A percentile compares a stretch with the other conserved stretches of the same genome.
Conservation (phyloP, 202 grass and related monocot species). For the Panicum virgatum region DNA sequence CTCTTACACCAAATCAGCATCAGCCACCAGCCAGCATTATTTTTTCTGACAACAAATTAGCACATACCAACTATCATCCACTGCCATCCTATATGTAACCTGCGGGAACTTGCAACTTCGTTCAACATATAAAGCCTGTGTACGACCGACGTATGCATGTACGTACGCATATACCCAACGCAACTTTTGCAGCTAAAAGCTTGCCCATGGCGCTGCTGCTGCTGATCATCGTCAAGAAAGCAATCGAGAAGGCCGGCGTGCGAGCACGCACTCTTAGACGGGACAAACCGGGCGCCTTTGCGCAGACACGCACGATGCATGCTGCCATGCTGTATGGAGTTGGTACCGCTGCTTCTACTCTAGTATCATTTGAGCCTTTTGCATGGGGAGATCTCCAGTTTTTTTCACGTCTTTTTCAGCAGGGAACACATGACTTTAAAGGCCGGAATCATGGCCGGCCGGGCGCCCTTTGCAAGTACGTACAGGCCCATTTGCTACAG, state of each 20-base stretch:
- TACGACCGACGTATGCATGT: neutral
- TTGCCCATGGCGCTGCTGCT: constrained; percentile 14
- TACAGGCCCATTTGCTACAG: constrained; percentile 29
- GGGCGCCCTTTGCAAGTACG: constrained; percentile 37
- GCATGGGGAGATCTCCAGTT: constrained; percentile 41
- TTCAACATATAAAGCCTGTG: no score
- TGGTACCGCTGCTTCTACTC: neutral
- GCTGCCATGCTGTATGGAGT: constrained; percentile 7
- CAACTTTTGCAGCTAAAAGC: constrained; percentile 19
- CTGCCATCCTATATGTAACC: no score
- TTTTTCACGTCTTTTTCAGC: constrained; percentile 54
- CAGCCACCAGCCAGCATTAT: no score
- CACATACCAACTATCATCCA: no score
- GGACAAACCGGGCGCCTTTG: constrained; percentile 42
- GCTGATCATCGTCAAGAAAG: neutral
- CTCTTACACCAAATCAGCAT: no score
- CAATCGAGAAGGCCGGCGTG: constrained; percentile 42
- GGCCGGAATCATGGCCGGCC: constrained; percentile 15
- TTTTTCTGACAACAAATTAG: no score
- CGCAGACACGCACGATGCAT: constrained; percentile 27
- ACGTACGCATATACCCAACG: no score
- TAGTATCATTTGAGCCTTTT: constrained; percentile 47
- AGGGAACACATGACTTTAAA: constrained; percentile 67
- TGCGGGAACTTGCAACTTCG: no score
- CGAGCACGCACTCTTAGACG: constrained; percentile 55